phyloP scores from a whole-genome alignment of 208 protist genomes.

The Polymyxa betae region DNA sequence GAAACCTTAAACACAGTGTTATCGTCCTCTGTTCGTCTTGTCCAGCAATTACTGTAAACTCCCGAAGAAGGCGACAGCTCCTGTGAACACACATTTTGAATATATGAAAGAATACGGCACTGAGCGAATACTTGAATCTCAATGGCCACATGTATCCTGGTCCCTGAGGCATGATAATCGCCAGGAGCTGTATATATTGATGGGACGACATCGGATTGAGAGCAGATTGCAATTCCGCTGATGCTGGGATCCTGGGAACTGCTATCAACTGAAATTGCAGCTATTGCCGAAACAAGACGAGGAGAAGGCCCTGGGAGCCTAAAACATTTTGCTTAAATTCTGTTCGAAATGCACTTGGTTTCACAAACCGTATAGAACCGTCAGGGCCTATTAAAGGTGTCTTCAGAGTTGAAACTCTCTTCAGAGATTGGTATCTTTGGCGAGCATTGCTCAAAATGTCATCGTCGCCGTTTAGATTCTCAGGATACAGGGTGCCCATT shows the following conservation, averaged over 20 bases:
- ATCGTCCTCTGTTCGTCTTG: background rate
- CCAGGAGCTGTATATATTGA: background rate
- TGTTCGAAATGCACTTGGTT: background rate
- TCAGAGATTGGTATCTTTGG: background rate
- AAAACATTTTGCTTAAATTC: background rate
- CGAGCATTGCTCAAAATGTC: background rate
- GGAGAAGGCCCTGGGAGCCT: constrained; percentile 14
- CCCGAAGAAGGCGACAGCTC: constrained; percentile 16
- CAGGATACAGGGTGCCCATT: background rate
- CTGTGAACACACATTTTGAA: background rate
- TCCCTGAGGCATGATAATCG: background rate
- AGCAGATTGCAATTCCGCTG: background rate
- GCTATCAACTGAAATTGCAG: background rate
- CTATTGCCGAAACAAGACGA: background rate
- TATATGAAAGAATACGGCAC: background rate
- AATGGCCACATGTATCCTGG: background rate
- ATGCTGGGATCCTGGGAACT: background rate
- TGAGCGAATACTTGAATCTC: constrained; percentile 12
- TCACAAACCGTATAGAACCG: background rate
- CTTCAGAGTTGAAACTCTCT: constrained; percentile 19
- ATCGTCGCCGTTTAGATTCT: background rate
- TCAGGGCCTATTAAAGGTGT: constrained; percentile 24
- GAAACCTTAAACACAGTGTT: background rate
- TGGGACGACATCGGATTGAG: background rate
- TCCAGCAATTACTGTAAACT: background rate